Conservation (phyloP, 306 rosid species). For the Coriaria nepalensis region DNA sequence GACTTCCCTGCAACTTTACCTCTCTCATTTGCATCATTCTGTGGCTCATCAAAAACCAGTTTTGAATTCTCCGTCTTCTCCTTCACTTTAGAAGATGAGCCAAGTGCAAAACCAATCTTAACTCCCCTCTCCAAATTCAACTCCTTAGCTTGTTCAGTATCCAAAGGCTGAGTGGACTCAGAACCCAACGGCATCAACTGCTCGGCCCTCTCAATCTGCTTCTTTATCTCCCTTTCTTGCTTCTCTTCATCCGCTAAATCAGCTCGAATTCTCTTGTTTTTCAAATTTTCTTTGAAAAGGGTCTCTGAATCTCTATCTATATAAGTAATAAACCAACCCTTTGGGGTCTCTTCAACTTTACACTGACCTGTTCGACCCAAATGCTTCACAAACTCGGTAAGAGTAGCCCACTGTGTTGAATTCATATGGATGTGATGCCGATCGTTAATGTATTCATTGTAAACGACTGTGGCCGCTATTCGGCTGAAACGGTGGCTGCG, state of each 20-base stretch:
- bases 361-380: constrained; percentile 75
- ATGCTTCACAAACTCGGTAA: constrained; percentile 76
- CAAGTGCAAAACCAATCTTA: constrained; percentile 66
- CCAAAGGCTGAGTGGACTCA: constrained; percentile 25
- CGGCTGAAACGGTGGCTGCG: constrained; percentile 86
- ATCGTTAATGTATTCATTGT: constrained; percentile 74
- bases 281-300: constrained; percentile 69
- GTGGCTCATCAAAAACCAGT: constrained; percentile 50
- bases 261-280: constrained; percentile 47
- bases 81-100: constrained; percentile 25
- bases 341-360: constrained; percentile 88
- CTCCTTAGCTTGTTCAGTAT: constrained; percentile 28
- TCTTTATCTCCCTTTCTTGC: constrained; percentile 74
- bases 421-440: constrained; percentile 87
- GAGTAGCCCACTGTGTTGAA: constrained; percentile 67
- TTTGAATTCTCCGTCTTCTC: constrained; percentile 34
- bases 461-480: constrained; percentile 77
- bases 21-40: constrained; percentile 26
- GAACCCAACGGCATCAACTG: constrained; percentile 22
- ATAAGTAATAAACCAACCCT: constrained; percentile 91
- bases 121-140: constrained; percentile 48
- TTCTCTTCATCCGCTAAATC: constrained; percentile 80
- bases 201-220: constrained; percentile 71
- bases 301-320: constrained; percentile 69
- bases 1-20: constrained; percentile 18